A percentile compares a stretch with the other conserved stretches of the same genome.
These are phyloP conservation scores for Monosiga brevicollis DNA, from an alignment of 78 protist genomes.

Conservation along the genomic window DNA sequence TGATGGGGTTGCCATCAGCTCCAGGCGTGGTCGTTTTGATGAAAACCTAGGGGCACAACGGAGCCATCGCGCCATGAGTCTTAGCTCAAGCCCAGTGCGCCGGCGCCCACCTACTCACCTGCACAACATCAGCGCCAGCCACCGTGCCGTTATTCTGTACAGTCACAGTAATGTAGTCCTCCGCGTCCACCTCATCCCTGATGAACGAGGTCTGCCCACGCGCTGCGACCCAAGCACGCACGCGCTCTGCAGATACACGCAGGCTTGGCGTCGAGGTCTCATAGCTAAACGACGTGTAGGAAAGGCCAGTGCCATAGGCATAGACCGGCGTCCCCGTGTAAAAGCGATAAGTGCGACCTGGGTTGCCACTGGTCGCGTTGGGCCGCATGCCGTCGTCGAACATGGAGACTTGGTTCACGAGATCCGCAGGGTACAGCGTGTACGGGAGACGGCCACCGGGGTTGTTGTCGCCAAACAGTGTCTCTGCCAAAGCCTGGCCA, in stretches of 20 bases:
- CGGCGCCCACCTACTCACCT: too few species aligned
- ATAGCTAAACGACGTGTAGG: background rate
- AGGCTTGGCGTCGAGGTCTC: too few species aligned
- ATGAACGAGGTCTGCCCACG: too few species aligned
- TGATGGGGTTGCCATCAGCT: background rate
- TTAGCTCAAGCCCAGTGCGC: too few species aligned
- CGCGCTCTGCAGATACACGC: too few species aligned
- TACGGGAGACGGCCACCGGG: background rate
- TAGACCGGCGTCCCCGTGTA: background rate
- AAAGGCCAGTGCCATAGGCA: background rate
- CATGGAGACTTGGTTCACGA: background rate
- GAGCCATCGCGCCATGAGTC: too few species aligned
- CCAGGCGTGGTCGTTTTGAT: background rate
- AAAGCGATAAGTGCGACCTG: slow-evolving; percentile 21
- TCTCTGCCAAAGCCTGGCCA: slow-evolving; percentile 21
- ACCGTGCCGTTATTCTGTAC: background rate
- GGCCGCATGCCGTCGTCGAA: slow-evolving; percentile 9
- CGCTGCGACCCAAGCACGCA: too few species aligned
- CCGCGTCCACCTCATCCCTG: too few species aligned
- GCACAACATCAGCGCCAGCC: background rate
- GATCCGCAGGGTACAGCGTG: slow-evolving; percentile 18
- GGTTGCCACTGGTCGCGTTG: background rate
- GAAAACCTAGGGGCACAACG: too few species aligned
- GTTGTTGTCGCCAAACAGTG: slow-evolving; percentile 2
- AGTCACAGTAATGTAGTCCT: too few species aligned